Evolutionary conservation across 2,329 filamentous ascomycete species (phyloP).

Genomic region (Alternaria brassicicola): DNA sequence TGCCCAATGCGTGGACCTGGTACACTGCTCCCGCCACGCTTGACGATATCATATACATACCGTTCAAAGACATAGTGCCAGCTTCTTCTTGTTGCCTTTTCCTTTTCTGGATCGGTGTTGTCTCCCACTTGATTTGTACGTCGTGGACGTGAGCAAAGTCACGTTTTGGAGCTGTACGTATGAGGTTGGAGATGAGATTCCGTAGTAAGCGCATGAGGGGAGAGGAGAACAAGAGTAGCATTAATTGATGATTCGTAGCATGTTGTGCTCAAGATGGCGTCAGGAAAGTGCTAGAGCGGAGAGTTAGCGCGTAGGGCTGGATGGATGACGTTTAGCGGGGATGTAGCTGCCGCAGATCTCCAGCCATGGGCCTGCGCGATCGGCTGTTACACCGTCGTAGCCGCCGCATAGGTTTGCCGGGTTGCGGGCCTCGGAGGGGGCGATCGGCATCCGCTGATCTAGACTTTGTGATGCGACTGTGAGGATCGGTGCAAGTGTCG

Average conservation of each 20-base stretch:
- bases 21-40: too few species aligned
- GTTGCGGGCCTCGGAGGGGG: slow-evolving; percentile 1
- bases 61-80: slow-evolving; percentile 17
- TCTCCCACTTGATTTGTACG: slow-evolving; percentile 19
- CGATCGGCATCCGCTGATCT: slow-evolving; percentile 10
- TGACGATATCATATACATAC: slow-evolving; percentile 1
- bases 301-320: slow-evolving; percentile 20
- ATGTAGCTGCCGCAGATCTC: slow-evolving; percentile 9
- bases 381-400: slow-evolving; percentile 9
- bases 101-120: not conserved
- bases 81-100: slow-evolving; percentile 5
- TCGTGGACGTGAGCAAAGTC: slow-evolving; percentile 42
- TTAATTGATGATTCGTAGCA: not conserved
- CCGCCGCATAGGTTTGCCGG: not conserved
- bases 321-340: slow-evolving; percentile 22
- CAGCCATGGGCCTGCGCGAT: slow-evolving; percentile 1
- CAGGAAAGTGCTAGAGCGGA: slow-evolving; percentile 1
- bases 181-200: not conserved
- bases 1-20: not conserved
- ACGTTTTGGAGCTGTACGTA: slow-evolving; percentile 13
- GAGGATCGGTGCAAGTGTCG: not conserved
- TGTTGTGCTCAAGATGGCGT: slow-evolving; percentile 21
- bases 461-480: not conserved
- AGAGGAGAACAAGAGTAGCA: not conserved
- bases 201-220: slow-evolving; percentile 11